Evolutionary conservation across 2,329 filamentous ascomycete species (phyloP), one percentile per base, ranked within the genome.

Genomic region (Claviceps humidiphila): DNA sequence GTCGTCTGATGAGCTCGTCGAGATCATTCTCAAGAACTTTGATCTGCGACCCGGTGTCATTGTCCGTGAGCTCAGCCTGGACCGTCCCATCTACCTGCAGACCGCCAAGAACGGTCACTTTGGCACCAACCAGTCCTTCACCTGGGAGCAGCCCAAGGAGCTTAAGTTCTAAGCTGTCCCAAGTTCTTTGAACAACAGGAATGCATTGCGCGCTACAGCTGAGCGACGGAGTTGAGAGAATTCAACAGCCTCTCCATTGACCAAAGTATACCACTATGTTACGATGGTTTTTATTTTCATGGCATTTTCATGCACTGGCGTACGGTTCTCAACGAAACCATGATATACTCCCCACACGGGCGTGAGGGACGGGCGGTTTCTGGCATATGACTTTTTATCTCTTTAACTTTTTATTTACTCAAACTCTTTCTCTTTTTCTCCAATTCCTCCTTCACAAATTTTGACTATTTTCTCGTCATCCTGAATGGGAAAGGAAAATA

Each of bases 81-180:
- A 83, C 72, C 89, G 89, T 74, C 93, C 93, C 68, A 96, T 97
- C 78, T 98, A 98, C 85, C 83, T 83, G 81, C 81, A 91, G 78
- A 98, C 93, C 54, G 93, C 93, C 75, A 96, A 96, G 87, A 97
- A 97, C 77, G 93, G 93, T 64, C 93, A 98, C 82, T 98, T 98
- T 75, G 78, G 78, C 61, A 95, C 89, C 74, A 93, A 96, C 87
- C 93, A 95, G 82, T 77, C 72, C 72, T 98, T 98, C 82, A 82
- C 77, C 74, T 98, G 93, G 93, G 93, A 98, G 84, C 82, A 97
- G 82, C 91, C 93, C 67, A 96, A 95, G 87, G 65, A 78, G 62
- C 87, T 98, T 67, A 90, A 87, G 75, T 85, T 88, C 74, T 97
- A 95, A 81, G 70, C 64, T 56, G 49, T 54, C 4, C 22, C 5